Evolutionary conservation across 805 yeast genomes (phyloP), one percentile per base, ranked within the genome.

Genomic region (Nakazawaea populi): DNA sequence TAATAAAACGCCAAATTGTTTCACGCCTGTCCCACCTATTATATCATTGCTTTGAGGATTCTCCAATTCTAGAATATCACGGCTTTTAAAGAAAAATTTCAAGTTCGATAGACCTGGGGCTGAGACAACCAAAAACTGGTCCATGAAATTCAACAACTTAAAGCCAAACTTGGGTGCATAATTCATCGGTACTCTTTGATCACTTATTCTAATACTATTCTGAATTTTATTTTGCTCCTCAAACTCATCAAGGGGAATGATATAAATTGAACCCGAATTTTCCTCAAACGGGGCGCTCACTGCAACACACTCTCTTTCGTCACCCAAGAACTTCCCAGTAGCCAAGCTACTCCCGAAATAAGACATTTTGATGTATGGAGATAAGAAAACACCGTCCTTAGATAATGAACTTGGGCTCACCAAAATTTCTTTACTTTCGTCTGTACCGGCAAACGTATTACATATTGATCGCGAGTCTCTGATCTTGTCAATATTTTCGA

Each of bases 31-130:
- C 0, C 46, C 9, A 2, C 84, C 80, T 52, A 73, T 66, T 27
- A 39, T 42, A 11, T 58, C 46, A 8, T 59, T 45, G 7, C 74
- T 53, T 27, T 54, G 51, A 28, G 55, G 18, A 47, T 67, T 68
- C 32, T 30, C 45, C 11, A 68, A 63, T 1, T 58, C 67, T 14
- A 67, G 56, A 37, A 62, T 37, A 29, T 52, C 60, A n/a, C 40
- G 54, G 3, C 56, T 52, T 30, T 59, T 56, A 11, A 58, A 55
- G 52, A 64, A 77, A 6, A 80, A 51, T 44, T 71, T 69, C 1
- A 83, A 46, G 1, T 58, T 53, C 4, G 82, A 77, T 0, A 60
- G 40, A 0, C 87, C 87, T 0, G 87, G 86, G 48, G 76, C 73
- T 0, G 80, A 61, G 4, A 79, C 70, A 0, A 75, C 70, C 6